A percentile compares a stretch with the other conserved stretches of the same genome.
Evolutionary conservation across 768 basidiomycete species (phyloP).

Genomic region (Rhodocollybia butyracea): DNA sequence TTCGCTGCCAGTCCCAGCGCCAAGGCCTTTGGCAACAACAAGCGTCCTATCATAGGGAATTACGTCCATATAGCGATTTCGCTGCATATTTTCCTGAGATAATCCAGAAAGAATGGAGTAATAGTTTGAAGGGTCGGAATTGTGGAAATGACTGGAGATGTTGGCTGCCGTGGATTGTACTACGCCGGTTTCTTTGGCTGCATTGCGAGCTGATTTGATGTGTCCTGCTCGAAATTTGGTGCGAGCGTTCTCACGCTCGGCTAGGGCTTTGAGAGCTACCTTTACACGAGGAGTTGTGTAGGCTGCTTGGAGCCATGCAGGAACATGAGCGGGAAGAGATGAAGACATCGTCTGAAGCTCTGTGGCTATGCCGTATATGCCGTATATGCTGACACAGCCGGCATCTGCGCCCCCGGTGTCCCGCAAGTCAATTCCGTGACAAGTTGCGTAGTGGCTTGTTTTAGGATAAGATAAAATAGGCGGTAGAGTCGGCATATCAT

Average conservation of each 20-base stretch:
- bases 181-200: too few relatives aligned
- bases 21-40: slow-evolving; percentile 41
- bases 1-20: slow-evolving; percentile 12
- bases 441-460: too few relatives aligned
- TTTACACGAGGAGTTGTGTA: background rate
- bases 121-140: background rate
- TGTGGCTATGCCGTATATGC: too few relatives aligned
- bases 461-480: too few relatives aligned
- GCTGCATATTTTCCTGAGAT: slow-evolving; percentile 27
- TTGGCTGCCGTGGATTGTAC: too few relatives aligned
- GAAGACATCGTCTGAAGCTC: too few relatives aligned
- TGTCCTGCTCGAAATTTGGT: background rate
- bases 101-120: background rate
- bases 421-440: too few relatives aligned
- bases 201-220: background rate
- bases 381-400: too few relatives aligned
- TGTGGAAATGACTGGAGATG: background rate
- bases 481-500: too few relatives aligned
- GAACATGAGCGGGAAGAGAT: too few relatives aligned
- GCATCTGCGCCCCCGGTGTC: too few relatives aligned
- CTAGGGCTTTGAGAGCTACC: background rate
- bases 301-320: background rate
- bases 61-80: slow-evolving; percentile 74
- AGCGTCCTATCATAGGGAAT: slow-evolving; percentile 82
- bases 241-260: slow-evolving; percentile 2